These are phyloP conservation scores for Raffaelea ambrosiae DNA, from an alignment of 2,329 filamentous ascomycete species.

Conservation along the genomic window DNA sequence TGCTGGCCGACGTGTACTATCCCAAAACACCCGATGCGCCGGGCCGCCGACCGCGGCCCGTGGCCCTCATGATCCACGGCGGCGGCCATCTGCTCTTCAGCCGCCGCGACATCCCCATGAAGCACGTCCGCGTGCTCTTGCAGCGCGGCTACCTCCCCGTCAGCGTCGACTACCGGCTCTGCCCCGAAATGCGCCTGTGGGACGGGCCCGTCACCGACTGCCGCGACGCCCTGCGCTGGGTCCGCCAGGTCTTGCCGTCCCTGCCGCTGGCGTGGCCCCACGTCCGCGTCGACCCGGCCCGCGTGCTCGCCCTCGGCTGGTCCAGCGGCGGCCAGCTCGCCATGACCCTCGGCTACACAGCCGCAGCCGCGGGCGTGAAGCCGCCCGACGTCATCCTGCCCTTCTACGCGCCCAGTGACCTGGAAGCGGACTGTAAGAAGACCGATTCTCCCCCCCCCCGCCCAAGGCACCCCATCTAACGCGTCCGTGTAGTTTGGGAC, in stretches of 20 bases:
- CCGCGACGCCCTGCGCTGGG: constrained; percentile 27
- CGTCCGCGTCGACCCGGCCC: background rate
- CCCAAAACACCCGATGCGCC: background rate
- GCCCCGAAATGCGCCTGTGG: constrained; percentile 34
- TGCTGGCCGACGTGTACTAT: background rate
- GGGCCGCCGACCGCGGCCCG: too few relatives aligned
- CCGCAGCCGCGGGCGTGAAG: constrained; percentile 15
- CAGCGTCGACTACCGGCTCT: constrained; percentile 41
- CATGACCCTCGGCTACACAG: constrained; percentile 30
- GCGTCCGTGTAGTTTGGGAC: background rate
- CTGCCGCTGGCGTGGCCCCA: background rate
- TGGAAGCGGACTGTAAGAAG: background rate
- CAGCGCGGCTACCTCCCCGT: constrained; percentile 33
- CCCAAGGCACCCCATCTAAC: background rate
- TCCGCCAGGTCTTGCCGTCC: background rate
- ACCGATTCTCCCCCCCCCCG: too few relatives aligned
- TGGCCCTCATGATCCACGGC: constrained; percentile 35
- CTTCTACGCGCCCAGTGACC: constrained; percentile 26
- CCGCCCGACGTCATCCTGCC: constrained; percentile 32
- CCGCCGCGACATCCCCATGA: constrained; percentile 25
- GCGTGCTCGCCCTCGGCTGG: constrained; percentile 36
- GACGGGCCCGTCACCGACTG: constrained; percentile 38
- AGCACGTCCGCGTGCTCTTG: constrained; percentile 29
- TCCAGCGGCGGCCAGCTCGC: constrained; percentile 38
- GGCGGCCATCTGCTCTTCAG: constrained; percentile 32